Evolutionary conservation across 2,329 filamentous ascomycete species (phyloP).

Genomic region (Coniochaeta sp.): DNA sequence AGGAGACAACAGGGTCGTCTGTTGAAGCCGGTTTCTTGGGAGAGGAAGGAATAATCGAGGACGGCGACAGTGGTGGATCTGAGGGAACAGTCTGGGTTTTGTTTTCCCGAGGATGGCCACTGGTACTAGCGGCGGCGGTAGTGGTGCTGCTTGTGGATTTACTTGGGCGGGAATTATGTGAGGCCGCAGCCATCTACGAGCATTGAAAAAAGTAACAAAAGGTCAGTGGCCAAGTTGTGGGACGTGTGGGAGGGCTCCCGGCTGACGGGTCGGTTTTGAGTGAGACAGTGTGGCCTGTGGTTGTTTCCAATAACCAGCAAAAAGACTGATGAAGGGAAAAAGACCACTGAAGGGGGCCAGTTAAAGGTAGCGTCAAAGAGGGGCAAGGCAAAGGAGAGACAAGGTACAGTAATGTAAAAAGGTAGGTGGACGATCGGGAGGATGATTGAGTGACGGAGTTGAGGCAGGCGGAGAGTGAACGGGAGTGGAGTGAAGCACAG

Average conservation of each 20-base stretch:
- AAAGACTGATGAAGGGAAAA: neutral
- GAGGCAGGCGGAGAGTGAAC: too few species aligned
- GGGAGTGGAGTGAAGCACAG: neutral
- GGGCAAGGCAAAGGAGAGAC: neutral
- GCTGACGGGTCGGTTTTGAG: slow-evolving; percentile 3
- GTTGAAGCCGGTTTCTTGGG: neutral
- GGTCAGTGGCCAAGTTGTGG: slow-evolving; percentile 1
- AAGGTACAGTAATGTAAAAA: too few species aligned
- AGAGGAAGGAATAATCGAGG: neutral
- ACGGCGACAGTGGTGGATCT: neutral
- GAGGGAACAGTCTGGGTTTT: slow-evolving; percentile 1
- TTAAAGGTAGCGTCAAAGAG: neutral
- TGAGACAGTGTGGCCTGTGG: neutral
- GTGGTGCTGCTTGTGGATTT: slow-evolving; percentile 7
- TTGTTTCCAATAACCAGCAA: neutral
- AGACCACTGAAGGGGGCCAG: too few species aligned
- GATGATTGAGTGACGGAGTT: neutral
- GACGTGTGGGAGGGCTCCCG: slow-evolving; percentile 1
- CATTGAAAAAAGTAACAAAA: too few species aligned
- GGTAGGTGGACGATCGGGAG: neutral
- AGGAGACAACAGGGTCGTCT: neutral
- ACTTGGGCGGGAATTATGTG: slow-evolving; percentile 3
- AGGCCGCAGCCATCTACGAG: slow-evolving; percentile 4
- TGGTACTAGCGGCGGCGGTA: slow-evolving; percentile 7
- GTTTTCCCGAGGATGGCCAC: slow-evolving; percentile 13